Conservation (phyloP, 345 rosid genomes). For the Gynandropsis gynandra region DNA sequence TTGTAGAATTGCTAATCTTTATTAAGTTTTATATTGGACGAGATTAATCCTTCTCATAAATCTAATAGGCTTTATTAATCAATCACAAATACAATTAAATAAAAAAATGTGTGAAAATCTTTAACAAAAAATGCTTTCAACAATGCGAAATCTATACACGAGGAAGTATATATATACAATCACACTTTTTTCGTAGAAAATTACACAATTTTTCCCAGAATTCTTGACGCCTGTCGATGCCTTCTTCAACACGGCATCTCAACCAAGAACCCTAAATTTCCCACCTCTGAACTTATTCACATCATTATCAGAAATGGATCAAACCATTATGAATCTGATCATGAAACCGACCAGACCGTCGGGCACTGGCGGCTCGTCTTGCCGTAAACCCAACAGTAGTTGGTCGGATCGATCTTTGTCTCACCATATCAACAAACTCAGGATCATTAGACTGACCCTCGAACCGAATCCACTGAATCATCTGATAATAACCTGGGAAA, state of each 20-base stretch:
- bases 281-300: slow-evolving; percentile 16
- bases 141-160: not conserved
- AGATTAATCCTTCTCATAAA: not conserved
- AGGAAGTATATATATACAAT: slow-evolving; percentile 10
- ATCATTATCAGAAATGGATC: slow-evolving; percentile 8
- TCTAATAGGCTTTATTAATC: too few species aligned
- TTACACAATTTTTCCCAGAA: too few species aligned
- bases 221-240: too few species aligned
- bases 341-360: slow-evolving; percentile 26
- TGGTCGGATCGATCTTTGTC: slow-evolving; percentile 70
- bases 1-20: too few species aligned
- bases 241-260: slow-evolving; percentile 14
- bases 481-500: slow-evolving; percentile 56
- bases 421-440: slow-evolving; percentile 64
- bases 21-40: slow-evolving; percentile 20
- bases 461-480: slow-evolving; percentile 49
- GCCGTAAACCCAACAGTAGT: slow-evolving; percentile 79
- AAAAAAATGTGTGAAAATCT: not conserved
- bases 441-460: slow-evolving; percentile 68
- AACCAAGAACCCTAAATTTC: slow-evolving; percentile 14
- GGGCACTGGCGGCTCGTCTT: slow-evolving; percentile 27
- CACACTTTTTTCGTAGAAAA: slow-evolving; percentile 7
- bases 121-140: not conserved
- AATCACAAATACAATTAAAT: slow-evolving; percentile 1
- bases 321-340: slow-evolving; percentile 24